Percentiles rank a stretch among this genome's conserved stretches.
Evolutionary conservation across 2,329 filamentous ascomycete species (phyloP).

Genomic region (Coniochaeta ligniaria): DNA sequence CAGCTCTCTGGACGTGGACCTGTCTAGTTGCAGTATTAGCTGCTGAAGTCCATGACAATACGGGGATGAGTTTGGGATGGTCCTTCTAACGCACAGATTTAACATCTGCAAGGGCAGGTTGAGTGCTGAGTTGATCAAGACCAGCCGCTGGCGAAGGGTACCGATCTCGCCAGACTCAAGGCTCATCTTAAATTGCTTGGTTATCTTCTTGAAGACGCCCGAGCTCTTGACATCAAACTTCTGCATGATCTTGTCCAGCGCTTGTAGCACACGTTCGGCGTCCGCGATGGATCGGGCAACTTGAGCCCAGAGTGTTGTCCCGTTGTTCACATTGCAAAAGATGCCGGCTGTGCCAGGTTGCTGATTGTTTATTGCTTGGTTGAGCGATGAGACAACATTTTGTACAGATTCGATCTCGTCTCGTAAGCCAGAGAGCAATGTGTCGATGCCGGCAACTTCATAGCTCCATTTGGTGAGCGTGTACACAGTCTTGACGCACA

Average conservation of each 20-base stretch:
- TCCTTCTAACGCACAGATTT: background rate
- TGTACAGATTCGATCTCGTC: background rate
- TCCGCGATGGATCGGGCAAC: background rate
- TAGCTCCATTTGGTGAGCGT: background rate
- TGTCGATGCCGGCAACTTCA: background rate
- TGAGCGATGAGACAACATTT: background rate
- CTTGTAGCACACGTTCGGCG: background rate
- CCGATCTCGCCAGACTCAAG: background rate
- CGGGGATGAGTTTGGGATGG: background rate
- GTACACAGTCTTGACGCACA: background rate
- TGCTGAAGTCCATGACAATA: too few species aligned
- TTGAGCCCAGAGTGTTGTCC: background rate
- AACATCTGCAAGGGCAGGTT: background rate
- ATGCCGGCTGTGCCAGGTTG: background rate
- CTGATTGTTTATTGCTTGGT: background rate
- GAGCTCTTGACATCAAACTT: background rate
- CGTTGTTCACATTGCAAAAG: background rate
- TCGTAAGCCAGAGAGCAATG: background rate
- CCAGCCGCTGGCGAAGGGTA: background rate
- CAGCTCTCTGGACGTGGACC: background rate
- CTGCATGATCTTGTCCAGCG: background rate
- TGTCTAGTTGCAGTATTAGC: background rate
- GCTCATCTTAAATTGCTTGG: background rate
- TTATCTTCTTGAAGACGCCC: background rate
- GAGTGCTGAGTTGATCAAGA: background rate